Percentiles rank a stretch among this genome's conserved stretches.
phyloP scores from a whole-genome alignment of 2,329 filamentous ascomycete genomes.

The Stenocarpella maydis region DNA sequence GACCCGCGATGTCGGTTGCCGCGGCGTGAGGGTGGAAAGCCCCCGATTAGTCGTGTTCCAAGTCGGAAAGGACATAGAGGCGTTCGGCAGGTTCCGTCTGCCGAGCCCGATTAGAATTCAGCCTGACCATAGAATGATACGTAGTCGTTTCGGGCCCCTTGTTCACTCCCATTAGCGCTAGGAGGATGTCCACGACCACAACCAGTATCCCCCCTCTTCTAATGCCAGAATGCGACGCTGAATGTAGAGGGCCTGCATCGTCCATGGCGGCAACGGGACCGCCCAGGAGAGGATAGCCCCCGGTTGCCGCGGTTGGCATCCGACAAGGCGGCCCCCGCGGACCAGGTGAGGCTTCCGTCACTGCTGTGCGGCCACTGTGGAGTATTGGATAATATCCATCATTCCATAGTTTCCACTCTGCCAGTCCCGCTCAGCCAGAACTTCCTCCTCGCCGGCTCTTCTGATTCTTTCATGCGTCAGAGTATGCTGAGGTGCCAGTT shows the following conservation, averaged over 20 bases:
- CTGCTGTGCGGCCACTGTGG: not conserved
- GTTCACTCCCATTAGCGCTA: not conserved
- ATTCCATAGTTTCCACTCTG: not conserved
- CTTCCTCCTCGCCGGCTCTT: not conserved
- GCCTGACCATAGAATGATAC: not conserved
- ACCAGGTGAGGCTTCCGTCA: not conserved
- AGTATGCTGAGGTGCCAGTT: not conserved
- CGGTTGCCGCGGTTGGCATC: not conserved
- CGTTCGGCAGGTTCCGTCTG: not conserved
- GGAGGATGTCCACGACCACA: constrained; percentile 13
- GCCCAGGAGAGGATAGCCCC: not conserved
- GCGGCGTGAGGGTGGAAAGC: not conserved
- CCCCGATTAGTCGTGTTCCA: not conserved
- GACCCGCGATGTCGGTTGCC: not conserved
- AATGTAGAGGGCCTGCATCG: not conserved
- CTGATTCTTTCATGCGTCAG: not conserved
- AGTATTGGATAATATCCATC: not conserved
- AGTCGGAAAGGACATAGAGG: not conserved
- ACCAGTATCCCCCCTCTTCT: not conserved
- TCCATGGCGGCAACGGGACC: not conserved
- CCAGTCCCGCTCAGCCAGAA: not conserved
- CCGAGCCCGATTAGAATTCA: no score
- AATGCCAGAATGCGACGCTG: not conserved
- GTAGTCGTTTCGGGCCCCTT: not conserved
- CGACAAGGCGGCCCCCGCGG: constrained; percentile 2